Percentiles rank a stretch among this genome's conserved stretches.
These are phyloP conservation scores for Santalum album DNA, from an alignment of 164 flowering plant species.

Conservation along the genomic window DNA sequence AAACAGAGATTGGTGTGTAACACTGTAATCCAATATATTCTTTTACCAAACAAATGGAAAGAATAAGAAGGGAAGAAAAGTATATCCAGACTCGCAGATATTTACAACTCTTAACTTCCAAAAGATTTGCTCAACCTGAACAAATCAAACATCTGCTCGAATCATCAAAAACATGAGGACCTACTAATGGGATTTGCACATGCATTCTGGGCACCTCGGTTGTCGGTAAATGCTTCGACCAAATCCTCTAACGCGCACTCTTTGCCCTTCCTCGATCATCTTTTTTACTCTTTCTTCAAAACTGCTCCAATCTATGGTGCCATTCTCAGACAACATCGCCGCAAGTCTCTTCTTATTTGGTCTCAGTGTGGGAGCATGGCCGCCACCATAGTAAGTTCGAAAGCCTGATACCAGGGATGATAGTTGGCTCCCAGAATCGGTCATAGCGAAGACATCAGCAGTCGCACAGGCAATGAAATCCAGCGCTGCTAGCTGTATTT, in stretches of 20 bases:
- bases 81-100: no score
- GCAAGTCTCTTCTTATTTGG: constrained; percentile 89
- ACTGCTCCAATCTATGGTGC: constrained; percentile 55
- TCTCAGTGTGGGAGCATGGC: constrained; percentile 66
- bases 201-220: constrained; percentile 83
- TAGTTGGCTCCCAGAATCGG: constrained; percentile 97
- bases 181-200: constrained; percentile 53
- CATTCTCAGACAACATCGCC: constrained; percentile 52
- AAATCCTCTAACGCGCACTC: constrained; percentile 36
- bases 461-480: constrained; percentile 95
- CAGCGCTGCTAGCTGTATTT: constrained; percentile 86
- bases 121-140: no score
- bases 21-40: no score
- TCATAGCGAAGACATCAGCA: constrained; percentile 95
- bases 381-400: constrained; percentile 71
- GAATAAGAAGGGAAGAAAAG: no score
- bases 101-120: no score
- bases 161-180: no score
- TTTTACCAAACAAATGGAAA: no score
- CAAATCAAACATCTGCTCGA: no score
- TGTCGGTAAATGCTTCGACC: constrained; percentile 85
- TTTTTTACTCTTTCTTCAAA: constrained; percentile 64
- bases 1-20: no score
- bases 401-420: constrained; percentile 89
- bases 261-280: constrained; percentile 81